phyloP scores from a whole-genome alignment of 768 basidiomycete genomes.

The Mycena olivaceomarginata region DNA sequence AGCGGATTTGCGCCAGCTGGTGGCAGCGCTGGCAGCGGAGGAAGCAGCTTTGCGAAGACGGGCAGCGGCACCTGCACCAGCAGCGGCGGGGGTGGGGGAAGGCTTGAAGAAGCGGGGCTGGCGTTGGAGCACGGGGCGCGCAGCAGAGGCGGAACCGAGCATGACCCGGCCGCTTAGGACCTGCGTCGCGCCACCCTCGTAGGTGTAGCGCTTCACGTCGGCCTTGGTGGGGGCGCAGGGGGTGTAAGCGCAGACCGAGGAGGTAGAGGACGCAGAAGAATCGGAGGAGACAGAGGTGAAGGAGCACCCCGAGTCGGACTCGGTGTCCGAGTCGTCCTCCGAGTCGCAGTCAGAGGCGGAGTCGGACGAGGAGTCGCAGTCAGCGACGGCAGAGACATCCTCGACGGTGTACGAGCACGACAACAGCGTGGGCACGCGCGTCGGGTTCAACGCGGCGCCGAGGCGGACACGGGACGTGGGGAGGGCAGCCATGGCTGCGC shows the following conservation, averaged over 20 bases:
- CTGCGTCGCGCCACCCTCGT: slow-evolving; percentile 32
- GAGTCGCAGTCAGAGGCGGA: slow-evolving; percentile 5
- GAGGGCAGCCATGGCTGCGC: neutral
- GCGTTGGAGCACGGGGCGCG: no score
- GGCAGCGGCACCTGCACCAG: no score
- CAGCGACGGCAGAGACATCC: neutral
- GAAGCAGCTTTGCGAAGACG: no score
- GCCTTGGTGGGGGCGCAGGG: neutral
- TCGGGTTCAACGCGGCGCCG: slow-evolving; percentile 34
- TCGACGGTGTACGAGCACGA: slow-evolving; percentile 7
- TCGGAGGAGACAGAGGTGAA: slow-evolving; percentile 18
- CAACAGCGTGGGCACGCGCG: slow-evolving; percentile 30
- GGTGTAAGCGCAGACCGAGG: neutral
- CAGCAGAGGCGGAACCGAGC: slow-evolving; percentile 16
- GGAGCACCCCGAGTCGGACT: slow-evolving; percentile 26
- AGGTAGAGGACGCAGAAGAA: neutral
- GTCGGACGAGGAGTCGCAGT: neutral
- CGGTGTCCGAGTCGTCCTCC: slow-evolving; percentile 6
- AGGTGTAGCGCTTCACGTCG: slow-evolving; percentile 11
- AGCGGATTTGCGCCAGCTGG: no score
- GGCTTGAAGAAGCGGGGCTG: no score
- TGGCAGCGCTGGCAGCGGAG: no score
- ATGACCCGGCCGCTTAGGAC: slow-evolving; percentile 37
- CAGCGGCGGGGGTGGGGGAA: no score
- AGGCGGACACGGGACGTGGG: neutral